A percentile compares a stretch with the other conserved stretches of the same genome.
Evolutionary conservation across 1,139 yeast genomes (phyloP).

Genomic region (Debaryomyces robertsiae): DNA sequence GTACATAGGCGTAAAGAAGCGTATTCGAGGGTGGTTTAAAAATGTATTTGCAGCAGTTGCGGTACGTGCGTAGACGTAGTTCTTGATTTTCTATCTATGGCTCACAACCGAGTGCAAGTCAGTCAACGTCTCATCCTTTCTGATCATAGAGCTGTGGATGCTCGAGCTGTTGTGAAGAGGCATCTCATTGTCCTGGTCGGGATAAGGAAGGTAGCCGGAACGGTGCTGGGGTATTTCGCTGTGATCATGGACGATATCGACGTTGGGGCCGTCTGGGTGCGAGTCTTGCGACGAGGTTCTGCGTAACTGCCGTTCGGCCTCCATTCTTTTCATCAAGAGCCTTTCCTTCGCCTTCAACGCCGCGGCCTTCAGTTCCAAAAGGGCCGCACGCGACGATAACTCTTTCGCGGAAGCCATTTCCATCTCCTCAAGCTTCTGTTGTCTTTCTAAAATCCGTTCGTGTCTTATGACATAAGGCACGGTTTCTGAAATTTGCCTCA

Average conservation of each 20-base stretch:
- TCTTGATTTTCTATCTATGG: conserved; percentile 8
- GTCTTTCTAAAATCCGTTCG: conserved; percentile 72
- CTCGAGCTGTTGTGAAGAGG: conserved; percentile 1
- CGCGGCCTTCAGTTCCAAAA: conserved; percentile 73
- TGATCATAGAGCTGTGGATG: conserved; percentile 21
- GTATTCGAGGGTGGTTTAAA: no score
- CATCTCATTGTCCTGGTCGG: background rate
- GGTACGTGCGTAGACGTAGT: no score
- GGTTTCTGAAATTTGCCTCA: conserved; percentile 77
- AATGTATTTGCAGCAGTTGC: no score
- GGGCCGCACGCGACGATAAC: conserved; percentile 70
- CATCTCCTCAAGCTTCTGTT: conserved; percentile 74
- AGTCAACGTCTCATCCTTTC: conserved; percentile 56
- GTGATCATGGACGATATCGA: no score
- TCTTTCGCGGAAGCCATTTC: conserved; percentile 79
- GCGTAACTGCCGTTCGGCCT: conserved; percentile 17
- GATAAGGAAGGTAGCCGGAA: background rate
- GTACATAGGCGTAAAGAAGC: background rate
- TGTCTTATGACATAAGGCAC: conserved; percentile 80
- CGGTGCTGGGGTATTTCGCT: background rate
- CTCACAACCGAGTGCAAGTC: conserved; percentile 52
- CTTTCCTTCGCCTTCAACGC: conserved; percentile 69
- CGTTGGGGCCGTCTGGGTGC: no score
- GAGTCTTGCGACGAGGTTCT: background rate
- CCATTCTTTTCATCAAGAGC: conserved; percentile 45